Conservation (phyloP, 2,329 filamentous ascomycete species). For the Fusarium sp. region DNA sequence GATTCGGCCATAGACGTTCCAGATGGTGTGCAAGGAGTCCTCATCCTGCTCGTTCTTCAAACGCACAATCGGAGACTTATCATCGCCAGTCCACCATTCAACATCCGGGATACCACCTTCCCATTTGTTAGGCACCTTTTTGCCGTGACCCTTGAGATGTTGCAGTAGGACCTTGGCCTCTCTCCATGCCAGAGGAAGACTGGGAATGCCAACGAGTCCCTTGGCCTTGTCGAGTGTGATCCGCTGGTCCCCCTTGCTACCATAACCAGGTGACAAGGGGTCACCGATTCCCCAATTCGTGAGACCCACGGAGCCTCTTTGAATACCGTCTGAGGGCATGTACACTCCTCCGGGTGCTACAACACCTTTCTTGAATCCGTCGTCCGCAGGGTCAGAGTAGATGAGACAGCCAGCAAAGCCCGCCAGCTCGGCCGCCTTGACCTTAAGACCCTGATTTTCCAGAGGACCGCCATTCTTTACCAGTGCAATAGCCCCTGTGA, state of each 20-base stretch:
- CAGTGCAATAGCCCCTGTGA: conserved; percentile 84
- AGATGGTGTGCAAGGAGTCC: conserved; percentile 82
- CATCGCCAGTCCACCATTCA: conserved; percentile 87
- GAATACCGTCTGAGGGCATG: conserved; percentile 84
- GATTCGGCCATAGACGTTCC: conserved; percentile 90
- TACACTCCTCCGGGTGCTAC: conserved; percentile 81
- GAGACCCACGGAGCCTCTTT: conserved; percentile 83
- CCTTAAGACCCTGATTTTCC: conserved; percentile 79
- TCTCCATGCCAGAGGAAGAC: conserved; percentile 88
- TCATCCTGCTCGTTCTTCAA: conserved; percentile 91
- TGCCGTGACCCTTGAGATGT: conserved; percentile 79
- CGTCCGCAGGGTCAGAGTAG: conserved; percentile 89
- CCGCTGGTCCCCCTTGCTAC: conserved; percentile 74
- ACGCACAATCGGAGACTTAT: conserved; percentile 79
- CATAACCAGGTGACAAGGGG: conserved; percentile 89
- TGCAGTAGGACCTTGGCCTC: conserved; percentile 85
- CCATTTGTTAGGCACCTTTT: conserved; percentile 77
- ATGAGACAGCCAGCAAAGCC: conserved; percentile 90
- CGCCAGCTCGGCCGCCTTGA: conserved; percentile 88
- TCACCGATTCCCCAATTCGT: conserved; percentile 89
- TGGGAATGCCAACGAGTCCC: conserved; percentile 85
- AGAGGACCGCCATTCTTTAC: conserved; percentile 84
- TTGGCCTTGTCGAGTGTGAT: conserved; percentile 76
- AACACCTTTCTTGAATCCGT: conserved; percentile 80
- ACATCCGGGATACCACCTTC: conserved; percentile 80